A percentile compares a stretch with the other conserved stretches of the same genome.
These are phyloP conservation scores for Eimeria necatrix DNA, from an alignment of 169 alveolate species.

Conservation along the genomic window DNA sequence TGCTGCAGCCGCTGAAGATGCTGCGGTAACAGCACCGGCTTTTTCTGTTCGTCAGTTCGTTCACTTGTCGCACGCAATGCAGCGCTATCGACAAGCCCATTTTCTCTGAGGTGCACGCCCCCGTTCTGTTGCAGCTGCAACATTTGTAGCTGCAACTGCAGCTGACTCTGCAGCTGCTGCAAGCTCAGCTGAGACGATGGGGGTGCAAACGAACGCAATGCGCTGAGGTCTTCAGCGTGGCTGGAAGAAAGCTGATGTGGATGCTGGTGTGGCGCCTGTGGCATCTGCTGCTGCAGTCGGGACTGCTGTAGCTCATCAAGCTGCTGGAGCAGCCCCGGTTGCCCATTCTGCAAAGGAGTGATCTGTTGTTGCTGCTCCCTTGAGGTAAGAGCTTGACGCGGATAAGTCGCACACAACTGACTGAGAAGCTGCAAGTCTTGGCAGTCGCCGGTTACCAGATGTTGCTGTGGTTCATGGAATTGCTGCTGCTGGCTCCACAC, in stretches of 20 bases:
- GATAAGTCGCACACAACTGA: constrained; percentile 28
- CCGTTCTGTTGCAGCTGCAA: constrained; percentile 38
- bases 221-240: not conserved
- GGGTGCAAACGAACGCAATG: not conserved
- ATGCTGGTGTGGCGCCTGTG: constrained; percentile 30
- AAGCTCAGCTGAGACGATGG: not conserved
- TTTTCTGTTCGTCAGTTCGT: constrained; percentile 12
- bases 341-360: not conserved
- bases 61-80: not conserved
- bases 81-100: too few species aligned
- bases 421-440: constrained; percentile 29
- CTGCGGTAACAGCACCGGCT: constrained; percentile 28
- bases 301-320: constrained; percentile 55
- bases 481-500: constrained; percentile 55
- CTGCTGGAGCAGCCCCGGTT: constrained; percentile 41
- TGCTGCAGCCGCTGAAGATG: constrained; percentile 62
- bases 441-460: constrained; percentile 13
- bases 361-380: not conserved
- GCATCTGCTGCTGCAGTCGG: constrained; percentile 13
- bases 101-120: not conserved
- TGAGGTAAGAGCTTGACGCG: not conserved
- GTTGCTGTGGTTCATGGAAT: constrained; percentile 6
- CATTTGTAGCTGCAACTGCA: not conserved
- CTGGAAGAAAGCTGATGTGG: not conserved
- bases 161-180: constrained; percentile 22